Evolutionary conservation across 2,329 filamentous ascomycete species (phyloP), one percentile per base, ranked within the genome.

Genomic region (Paecilomyces variotii): DNA sequence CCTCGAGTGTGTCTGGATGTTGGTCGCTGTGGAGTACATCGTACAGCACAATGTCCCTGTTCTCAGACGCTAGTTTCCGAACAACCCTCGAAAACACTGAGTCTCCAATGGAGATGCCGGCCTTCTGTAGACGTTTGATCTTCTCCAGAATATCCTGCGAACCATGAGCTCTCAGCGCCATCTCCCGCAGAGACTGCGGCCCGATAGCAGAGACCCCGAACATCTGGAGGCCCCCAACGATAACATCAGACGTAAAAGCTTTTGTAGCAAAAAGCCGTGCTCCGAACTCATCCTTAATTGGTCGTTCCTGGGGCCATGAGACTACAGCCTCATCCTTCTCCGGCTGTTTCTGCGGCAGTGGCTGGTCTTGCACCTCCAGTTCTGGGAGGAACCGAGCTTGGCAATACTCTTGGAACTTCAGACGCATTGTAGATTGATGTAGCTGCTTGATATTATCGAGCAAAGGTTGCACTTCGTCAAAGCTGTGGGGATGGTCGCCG

Each of bases 221-320:
- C 65, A 88, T 84, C 58, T 82, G 80, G 19, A 94, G 77, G 5
- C 89, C 81, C 34, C 83, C 83, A 57, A 95, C 84, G 27, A 90
- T 84, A 63, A 87, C 83, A 58, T 92, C 85, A 9, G 91, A 78
- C 0, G 87, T 84, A 25, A 94, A 81, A 71, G 89, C 88, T 59
- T 80, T 87, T 1, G 86, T 88, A 9, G 91, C 91, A 70, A 96
- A 92, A 76, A 91, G 85, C 62, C 87, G 84, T n/a, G 91, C 88
- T 19, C 89, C 87, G 30, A 95, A 81, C 0, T 78, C 74, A 70
- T 94, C 90, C 66, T 84, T 87, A 62, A 85, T 82, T 7, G 74
- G 72, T 60, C 81, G 84, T 35, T 67, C 72, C 24, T 67, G 60
- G 2, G 62, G 53, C 57, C 59, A 60, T 7, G 26, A 4, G 14